These are phyloP conservation scores for Chlorella vulgaris DNA, from an alignment of 139 green algal genomes.

Conservation along the genomic window DNA sequence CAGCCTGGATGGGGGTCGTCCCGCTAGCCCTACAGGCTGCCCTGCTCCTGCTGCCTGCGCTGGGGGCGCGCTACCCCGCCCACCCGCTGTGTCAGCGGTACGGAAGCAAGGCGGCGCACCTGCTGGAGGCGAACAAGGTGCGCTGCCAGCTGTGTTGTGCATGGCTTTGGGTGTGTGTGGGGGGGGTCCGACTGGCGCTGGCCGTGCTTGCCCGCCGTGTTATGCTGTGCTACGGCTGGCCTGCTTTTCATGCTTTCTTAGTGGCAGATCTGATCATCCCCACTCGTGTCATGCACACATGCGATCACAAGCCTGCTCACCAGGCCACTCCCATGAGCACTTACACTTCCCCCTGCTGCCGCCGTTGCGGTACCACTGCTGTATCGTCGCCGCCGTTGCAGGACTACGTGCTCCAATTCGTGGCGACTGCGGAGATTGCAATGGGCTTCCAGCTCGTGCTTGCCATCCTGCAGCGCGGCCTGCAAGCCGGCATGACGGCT, in stretches of 20 bases:
- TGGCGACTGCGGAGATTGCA: constrained; percentile 1
- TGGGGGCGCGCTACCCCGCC: constrained; percentile 1
- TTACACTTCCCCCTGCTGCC: neutral
- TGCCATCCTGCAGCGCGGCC: constrained; percentile 2
- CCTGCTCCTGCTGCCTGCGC: neutral
- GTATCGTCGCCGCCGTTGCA: neutral
- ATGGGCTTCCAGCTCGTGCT: constrained; percentile 32
- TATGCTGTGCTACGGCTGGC: no score
- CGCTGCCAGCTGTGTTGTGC: neutral
- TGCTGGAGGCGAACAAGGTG: constrained; percentile 15
- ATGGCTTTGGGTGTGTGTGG: neutral
- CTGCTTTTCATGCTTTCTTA: no score
- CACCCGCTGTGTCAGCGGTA: constrained; percentile 16
- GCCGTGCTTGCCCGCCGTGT: no score
- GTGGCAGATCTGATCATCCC: no score
- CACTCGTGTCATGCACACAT: no score
- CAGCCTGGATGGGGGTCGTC: constrained; percentile 23
- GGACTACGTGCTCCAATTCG: neutral
- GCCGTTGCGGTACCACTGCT: neutral
- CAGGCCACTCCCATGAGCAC: neutral
- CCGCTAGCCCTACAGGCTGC: neutral
- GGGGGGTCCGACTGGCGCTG: neutral
- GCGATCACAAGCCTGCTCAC: neutral
- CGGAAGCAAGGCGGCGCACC: neutral
- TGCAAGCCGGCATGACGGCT: constrained; percentile 10